Evolutionary conservation across 1,139 yeast genomes (phyloP), one percentile per base, ranked within the genome.

Genomic region (Candida neerlandica): DNA sequence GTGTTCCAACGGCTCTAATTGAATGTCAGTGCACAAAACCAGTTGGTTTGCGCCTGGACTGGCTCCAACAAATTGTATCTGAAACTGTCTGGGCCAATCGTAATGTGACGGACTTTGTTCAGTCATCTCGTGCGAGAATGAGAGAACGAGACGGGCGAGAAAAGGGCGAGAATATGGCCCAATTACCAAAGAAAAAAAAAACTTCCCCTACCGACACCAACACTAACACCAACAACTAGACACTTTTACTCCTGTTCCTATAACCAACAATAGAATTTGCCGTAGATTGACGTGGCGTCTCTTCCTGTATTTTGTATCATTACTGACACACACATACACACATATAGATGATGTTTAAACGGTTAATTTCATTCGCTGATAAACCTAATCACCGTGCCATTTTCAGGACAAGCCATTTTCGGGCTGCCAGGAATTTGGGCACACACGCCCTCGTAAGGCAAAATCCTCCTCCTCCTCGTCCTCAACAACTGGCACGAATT

Each of bases 1-100:
- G 7, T 43, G 18, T 16, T 23, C 41, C 45, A 21, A 19, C 27
- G 45, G 45, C 45, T 33, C 30, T 11, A 41, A 26, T n/a, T 23
- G 21, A n/a, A 6, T 14, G 23, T 7, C n/a, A 5, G 15, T 2
- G 5, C 43, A 40, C 33, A 40, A 30, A 40, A 27, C 2, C 34
- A 3, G 2, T 23, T 14, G 6, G 2, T 23, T 14, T n/a, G 6
- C 14, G 21, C 14, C n/a, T 10, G 14, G 39, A 7, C 27, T 3
- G 5, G 9, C 27, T 23, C n/a, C n/a, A n/a, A n/a, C n/a, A n/a
- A n/a, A n/a, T n/a, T n/a, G n/a, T n/a, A n/a, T n/a, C 27, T 4
- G 27, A 10, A 29, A 35, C 43, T 35, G 43, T 40, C 4, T 29
- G 43, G 29, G 26, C 27, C 27, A 37, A 37, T 21, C 16, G 10